These are phyloP conservation scores for Myotisia sp. DNA, from an alignment of 2,329 filamentous ascomycete genomes.

Conservation along the genomic window DNA sequence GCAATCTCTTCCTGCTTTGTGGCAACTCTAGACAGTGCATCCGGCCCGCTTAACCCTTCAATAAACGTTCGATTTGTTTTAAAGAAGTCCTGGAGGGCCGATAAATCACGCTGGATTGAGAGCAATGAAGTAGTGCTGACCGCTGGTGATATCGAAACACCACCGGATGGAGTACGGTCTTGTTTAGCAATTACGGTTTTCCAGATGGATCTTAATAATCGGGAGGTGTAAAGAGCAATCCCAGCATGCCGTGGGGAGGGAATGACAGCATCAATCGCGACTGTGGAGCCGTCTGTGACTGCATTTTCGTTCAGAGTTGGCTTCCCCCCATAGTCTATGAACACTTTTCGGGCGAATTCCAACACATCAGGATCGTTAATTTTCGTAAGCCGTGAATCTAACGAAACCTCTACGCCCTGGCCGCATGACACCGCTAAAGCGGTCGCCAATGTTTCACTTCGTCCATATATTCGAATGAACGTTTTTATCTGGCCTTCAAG, in stretches of 20 bases:
- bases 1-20: slow-evolving; percentile 85
- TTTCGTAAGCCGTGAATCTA: slow-evolving; percentile 53
- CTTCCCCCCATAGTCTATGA: slow-evolving; percentile 84
- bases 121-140: slow-evolving; percentile 55
- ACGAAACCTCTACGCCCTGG: slow-evolving; percentile 68
- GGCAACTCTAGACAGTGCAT: slow-evolving; percentile 61
- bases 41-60: slow-evolving; percentile 81
- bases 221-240: slow-evolving; percentile 70
- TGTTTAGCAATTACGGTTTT: slow-evolving; percentile 57
- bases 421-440: slow-evolving; percentile 90
- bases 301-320: slow-evolving; percentile 71
- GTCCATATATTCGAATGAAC: slow-evolving; percentile 74
- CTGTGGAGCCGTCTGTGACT: slow-evolving; percentile 42
- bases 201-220: slow-evolving; percentile 83
- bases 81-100: slow-evolving; percentile 66
- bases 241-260: slow-evolving; percentile 84
- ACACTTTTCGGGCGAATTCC: slow-evolving; percentile 70
- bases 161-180: slow-evolving; percentile 41
- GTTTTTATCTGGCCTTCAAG: slow-evolving; percentile 68
- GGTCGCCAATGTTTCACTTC: slow-evolving; percentile 76
- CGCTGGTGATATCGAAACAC: slow-evolving; percentile 50
- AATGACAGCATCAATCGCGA: slow-evolving; percentile 66
- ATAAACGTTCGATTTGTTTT: slow-evolving; percentile 81
- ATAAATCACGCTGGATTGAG: slow-evolving; percentile 64
- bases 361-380: slow-evolving; percentile 72